These are phyloP conservation scores for Lagenidium giganteum DNA, from an alignment of 352 stramenopile genomes.

Conservation along the genomic window DNA sequence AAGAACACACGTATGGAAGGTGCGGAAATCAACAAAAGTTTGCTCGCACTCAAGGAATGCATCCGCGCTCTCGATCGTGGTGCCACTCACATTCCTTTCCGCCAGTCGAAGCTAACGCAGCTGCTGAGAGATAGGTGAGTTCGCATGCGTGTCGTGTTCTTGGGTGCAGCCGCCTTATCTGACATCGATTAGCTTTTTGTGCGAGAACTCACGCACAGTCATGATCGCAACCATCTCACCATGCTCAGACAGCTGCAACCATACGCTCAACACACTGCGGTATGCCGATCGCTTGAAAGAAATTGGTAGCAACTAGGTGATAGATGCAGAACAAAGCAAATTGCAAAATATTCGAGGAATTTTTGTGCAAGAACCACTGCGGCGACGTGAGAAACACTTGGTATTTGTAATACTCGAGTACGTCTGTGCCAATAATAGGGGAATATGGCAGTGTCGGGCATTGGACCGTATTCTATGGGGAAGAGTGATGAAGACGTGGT, in stretches of 20 bases:
- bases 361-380: too few relatives aligned
- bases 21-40: slow-evolving; percentile 96
- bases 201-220: slow-evolving; percentile 87
- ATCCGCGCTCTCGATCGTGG: slow-evolving; percentile 92
- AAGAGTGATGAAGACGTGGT: too few relatives aligned
- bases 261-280: slow-evolving; percentile 95
- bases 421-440: too few relatives aligned
- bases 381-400: too few relatives aligned
- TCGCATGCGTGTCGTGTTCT: too few relatives aligned
- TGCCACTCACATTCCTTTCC: slow-evolving; percentile 89
- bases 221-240: slow-evolving; percentile 95
- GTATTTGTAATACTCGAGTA: too few relatives aligned
- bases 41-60: slow-evolving; percentile 96
- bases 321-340: background rate
- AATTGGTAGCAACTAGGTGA: slow-evolving; percentile 21
- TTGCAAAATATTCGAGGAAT: too few relatives aligned
- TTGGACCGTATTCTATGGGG: too few relatives aligned
- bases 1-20: slow-evolving; percentile 93
- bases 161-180: too few relatives aligned
- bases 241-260: slow-evolving; percentile 90
- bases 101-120: slow-evolving; percentile 94
- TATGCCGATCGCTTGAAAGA: slow-evolving; percentile 97
- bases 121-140: slow-evolving; percentile 83
- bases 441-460: too few relatives aligned
- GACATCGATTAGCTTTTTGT: slow-evolving; percentile 90